Evolutionary conservation across 257 asterid species (phyloP).

Genomic region (Solanum etuberosum): DNA sequence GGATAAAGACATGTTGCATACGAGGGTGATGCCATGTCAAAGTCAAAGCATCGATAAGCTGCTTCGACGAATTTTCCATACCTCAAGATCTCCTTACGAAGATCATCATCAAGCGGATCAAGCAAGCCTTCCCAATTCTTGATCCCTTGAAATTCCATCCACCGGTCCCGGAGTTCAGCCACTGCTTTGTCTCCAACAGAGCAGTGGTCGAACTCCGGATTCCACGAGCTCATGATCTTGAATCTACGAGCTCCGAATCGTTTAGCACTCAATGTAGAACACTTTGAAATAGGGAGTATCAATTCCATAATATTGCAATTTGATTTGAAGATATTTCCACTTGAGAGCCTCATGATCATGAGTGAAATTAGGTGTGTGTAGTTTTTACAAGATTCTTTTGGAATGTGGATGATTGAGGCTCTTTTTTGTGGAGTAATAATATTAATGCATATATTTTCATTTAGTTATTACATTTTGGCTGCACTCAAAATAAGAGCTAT

Average conservation of each 20-base stretch:
- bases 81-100: conserved; percentile 57
- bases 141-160: conserved; percentile 86
- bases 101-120: conserved; percentile 69
- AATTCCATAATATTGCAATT: not conserved
- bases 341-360: conserved; percentile 13
- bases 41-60: conserved; percentile 64
- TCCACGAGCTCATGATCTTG: conserved; percentile 4
- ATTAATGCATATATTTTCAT: not conserved
- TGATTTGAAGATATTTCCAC: not conserved
- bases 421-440: not conserved
- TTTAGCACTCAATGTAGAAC: not conserved
- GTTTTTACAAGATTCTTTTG: not conserved
- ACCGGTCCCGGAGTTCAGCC: conserved; percentile 12
- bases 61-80: conserved; percentile 80
- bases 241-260: not conserved
- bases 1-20: conserved; percentile 41
- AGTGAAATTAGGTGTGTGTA: not conserved
- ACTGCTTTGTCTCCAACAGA: not conserved
- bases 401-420: not conserved
- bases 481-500: not conserved
- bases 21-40: conserved; percentile 46
- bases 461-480: not conserved
- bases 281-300: not conserved
- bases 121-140: conserved; percentile 87
- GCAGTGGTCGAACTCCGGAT: not conserved